These are phyloP conservation scores for Amanita rubescens DNA, from an alignment of 768 basidiomycete genomes.

Conservation along the genomic window DNA sequence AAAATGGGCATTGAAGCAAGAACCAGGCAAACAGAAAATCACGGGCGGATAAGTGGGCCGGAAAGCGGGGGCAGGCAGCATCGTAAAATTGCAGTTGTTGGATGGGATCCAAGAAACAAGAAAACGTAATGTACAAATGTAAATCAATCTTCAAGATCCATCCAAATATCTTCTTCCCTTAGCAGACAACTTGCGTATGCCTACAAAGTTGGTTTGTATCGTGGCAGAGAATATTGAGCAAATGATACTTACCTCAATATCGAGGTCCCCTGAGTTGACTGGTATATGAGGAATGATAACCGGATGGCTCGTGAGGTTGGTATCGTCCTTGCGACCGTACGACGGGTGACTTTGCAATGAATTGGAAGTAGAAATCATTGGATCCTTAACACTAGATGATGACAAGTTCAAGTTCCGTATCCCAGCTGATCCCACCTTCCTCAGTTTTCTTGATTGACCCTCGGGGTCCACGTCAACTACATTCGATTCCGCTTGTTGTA, in stretches of 20 bases:
- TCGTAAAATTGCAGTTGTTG: too few species aligned
- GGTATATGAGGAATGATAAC: background rate
- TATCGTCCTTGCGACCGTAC: background rate
- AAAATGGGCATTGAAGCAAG: too few species aligned
- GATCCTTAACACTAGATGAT: background rate
- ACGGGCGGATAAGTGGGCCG: too few species aligned
- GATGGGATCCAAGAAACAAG: too few species aligned
- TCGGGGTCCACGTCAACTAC: background rate
- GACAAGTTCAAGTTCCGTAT: background rate
- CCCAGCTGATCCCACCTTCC: background rate
- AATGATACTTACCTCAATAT: background rate
- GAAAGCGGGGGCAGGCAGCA: too few species aligned
- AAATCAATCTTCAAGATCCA: constrained; percentile 21
- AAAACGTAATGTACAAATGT: background rate
- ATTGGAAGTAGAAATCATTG: background rate
- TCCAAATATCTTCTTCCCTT: constrained; percentile 25
- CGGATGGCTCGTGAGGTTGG: background rate
- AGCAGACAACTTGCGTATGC: constrained; percentile 31
- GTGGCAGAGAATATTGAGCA: background rate
- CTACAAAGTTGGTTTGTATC: constrained; percentile 12
- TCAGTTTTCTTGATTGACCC: background rate
- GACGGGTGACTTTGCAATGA: background rate
- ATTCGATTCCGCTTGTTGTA: background rate
- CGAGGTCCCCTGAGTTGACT: constrained; percentile 1
- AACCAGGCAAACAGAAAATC: too few species aligned